These are phyloP conservation scores for Grifola frondosa DNA, from an alignment of 1,284 basidiomycete genomes.

Conservation along the genomic window DNA sequence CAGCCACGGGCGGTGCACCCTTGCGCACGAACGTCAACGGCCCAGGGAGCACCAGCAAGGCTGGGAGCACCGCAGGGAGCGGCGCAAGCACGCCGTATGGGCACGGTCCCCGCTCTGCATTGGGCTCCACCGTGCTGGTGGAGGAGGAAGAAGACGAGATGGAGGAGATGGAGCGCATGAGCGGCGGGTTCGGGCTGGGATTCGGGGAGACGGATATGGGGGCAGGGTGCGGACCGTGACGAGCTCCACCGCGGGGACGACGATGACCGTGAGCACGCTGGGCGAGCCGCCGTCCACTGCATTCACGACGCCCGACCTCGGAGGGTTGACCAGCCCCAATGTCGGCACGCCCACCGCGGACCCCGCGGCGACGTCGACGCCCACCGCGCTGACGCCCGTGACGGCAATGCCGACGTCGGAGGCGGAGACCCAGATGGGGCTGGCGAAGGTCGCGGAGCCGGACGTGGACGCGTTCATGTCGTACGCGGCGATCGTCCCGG, in stretches of 20 bases:
- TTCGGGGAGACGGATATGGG: slow-evolving; percentile 36
- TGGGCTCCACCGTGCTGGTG: slow-evolving; percentile 60
- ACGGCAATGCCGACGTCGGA: slow-evolving; percentile 68
- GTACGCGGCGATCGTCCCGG: slow-evolving; percentile 81
- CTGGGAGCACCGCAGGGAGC: slow-evolving; percentile 42
- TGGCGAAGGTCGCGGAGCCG: slow-evolving; percentile 78
- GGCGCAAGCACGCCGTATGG: slow-evolving; percentile 66
- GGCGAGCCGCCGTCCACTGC: slow-evolving; percentile 47
- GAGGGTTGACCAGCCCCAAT: slow-evolving; percentile 29
- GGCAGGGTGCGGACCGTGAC: slow-evolving; percentile 45
- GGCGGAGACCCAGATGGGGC: slow-evolving; percentile 67
- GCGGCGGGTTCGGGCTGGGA: slow-evolving; percentile 27
- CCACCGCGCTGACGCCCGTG: slow-evolving; percentile 66
- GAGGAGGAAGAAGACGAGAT: slow-evolving; percentile 77
- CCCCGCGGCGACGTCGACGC: slow-evolving; percentile 19
- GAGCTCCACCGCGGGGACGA: slow-evolving; percentile 49
- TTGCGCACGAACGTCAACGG: slow-evolving; percentile 58
- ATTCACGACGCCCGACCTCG: slow-evolving; percentile 64
- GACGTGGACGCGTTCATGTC: slow-evolving; percentile 81
- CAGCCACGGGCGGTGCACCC: slow-evolving; percentile 52
- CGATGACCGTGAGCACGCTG: slow-evolving; percentile 35
- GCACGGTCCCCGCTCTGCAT: slow-evolving; percentile 45
- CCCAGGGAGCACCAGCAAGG: slow-evolving; percentile 27
- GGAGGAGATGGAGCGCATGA: slow-evolving; percentile 48
- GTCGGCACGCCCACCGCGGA: slow-evolving; percentile 32